Base-by-base conservation (phyloP, 2,329 filamentous ascomycete species). In the Verticillium isaacii region DNA sequence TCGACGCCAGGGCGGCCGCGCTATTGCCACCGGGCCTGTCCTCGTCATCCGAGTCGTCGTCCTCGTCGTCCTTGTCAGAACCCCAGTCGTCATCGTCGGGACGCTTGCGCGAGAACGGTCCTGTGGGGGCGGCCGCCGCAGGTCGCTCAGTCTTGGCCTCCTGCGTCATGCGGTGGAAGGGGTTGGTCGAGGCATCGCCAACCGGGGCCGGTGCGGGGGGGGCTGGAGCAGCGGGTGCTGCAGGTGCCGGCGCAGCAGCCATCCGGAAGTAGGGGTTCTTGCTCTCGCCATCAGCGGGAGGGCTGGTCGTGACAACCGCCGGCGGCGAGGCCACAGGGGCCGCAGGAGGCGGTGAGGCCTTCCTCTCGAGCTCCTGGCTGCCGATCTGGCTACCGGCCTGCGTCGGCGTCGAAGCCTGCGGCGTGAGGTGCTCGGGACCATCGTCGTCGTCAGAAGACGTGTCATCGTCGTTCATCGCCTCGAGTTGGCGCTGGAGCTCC, bases 181-280 rank as follows among this genome's bases (percentile, higher is more conserved):
- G 95, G 72, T 99, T 99, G 11, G 92, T 98, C n/a, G 91, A 93
- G 29, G 85, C 82, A 56, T 88, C 83, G 29, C 68, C 74, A 59
- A 68, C 74, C 52, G 68, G 71, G 56, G 73, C 74, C 52, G 68
- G 71, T 56, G 73, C 72, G 32, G 73, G 73, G 29, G 75, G 74
- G 19, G 80, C 71, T 34, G 81, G 73, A 17, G 79, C 78, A 59
- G 78, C 75, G 64, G 77, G 76, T 65, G 78, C 70, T 15, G 75
- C 69, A 14, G 77, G 69, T 45, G 78, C 73, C 60, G 80, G 75
- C 12, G 85, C 77, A 19, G 82, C 15, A 9, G 54, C 54, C 79
- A 93, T 95, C 76, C 90, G 92, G 80, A 94, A 92, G 80, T 96
- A 99, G 2, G 95, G 95, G 72, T 98, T 98, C 74, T 91, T 94